These are phyloP conservation scores for Porodaedalea pini DNA, from an alignment of 1,284 basidiomycete species.

Conservation along the genomic window DNA sequence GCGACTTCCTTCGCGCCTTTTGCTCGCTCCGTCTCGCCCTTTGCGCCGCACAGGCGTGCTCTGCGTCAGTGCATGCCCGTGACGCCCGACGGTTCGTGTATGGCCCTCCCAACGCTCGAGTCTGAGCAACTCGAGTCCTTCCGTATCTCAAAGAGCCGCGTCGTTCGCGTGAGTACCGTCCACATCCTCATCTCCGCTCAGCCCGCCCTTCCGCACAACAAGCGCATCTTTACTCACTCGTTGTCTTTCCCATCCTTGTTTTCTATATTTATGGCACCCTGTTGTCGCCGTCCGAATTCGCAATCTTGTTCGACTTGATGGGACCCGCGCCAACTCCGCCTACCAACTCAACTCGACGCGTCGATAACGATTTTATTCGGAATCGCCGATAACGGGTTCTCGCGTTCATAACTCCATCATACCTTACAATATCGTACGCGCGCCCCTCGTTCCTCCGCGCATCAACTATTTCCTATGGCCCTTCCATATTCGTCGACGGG, in stretches of 20 bases:
- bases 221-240: not conserved
- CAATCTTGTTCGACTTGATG: not conserved
- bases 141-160: conserved; percentile 16
- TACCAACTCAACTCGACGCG: not conserved
- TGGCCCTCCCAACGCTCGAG: not conserved
- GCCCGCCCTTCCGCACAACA: not conserved
- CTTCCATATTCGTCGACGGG: not conserved
- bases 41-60: not conserved
- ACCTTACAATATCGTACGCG: not conserved
- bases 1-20: not conserved
- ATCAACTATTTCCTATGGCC: not conserved
- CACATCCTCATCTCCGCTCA: not conserved
- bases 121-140: conserved; percentile 7
- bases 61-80: conserved; percentile 1
- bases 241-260: not conserved
- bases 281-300: not conserved
- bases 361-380: not conserved
- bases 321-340: not conserved
- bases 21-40: conserved; percentile 1
- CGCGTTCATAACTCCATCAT: not conserved
- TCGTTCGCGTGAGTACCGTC: conserved; percentile 17
- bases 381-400: not conserved
- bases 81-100: not conserved
- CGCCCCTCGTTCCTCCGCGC: not conserved
- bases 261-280: not conserved